phyloP scores from a whole-genome alignment of 2,329 filamentous ascomycete genomes.

The Xylariales sp. region DNA sequence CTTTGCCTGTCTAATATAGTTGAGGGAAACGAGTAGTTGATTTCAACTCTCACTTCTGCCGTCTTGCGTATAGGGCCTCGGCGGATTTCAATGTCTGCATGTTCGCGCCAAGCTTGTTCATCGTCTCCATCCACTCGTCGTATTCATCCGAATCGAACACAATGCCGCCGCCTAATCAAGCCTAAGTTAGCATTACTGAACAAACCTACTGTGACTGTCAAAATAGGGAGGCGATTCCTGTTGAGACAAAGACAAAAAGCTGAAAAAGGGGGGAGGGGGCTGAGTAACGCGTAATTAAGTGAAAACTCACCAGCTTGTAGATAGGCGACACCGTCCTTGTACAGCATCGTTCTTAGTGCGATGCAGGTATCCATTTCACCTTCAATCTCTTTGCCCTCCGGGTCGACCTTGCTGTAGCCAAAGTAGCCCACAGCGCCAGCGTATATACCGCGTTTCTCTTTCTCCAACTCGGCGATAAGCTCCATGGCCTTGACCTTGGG shows the following conservation, averaged over 20 bases:
- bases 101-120: constrained; percentile 89
- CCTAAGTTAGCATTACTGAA: background rate
- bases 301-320: constrained; percentile 65
- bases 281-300: no score
- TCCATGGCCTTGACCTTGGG: constrained; percentile 98
- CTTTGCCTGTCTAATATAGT: no score
- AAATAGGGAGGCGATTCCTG: no score
- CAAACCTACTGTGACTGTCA: background rate
- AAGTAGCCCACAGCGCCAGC: constrained; percentile 97
- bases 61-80: constrained; percentile 57
- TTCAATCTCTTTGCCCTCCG: constrained; percentile 59
- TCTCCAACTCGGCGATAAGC: constrained; percentile 88
- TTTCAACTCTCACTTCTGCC: constrained; percentile 18
- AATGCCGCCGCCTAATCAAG: constrained; percentile 67
- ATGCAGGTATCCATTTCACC: constrained; percentile 89
- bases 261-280: no score
- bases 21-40: no score
- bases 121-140: constrained; percentile 93
- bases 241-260: no score
- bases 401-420: constrained; percentile 72
- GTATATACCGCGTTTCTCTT: constrained; percentile 92
- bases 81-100: constrained; percentile 83
- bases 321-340: constrained; percentile 88
- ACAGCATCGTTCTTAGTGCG: constrained; percentile 84
- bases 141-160: constrained; percentile 89